Evolutionary conservation across 2,329 filamentous ascomycete species (phyloP).

Genomic region (Verticillium longisporum): DNA sequence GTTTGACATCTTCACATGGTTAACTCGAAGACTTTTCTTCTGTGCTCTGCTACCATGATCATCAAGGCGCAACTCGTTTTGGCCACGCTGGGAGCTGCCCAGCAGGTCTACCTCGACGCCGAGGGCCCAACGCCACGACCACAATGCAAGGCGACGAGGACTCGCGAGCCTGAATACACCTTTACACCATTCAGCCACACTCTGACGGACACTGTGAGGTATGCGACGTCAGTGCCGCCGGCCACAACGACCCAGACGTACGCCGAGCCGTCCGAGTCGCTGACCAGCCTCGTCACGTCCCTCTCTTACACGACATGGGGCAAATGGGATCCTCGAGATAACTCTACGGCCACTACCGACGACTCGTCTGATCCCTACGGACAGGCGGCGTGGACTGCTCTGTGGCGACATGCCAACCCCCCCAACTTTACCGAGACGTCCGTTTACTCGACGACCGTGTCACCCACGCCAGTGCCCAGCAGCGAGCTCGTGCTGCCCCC

Average conservation of each 20-base stretch:
- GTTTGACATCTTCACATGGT: background rate
- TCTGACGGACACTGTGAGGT: slow-evolving; percentile 23
- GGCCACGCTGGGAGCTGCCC: slow-evolving; percentile 10
- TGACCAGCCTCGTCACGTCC: slow-evolving; percentile 16
- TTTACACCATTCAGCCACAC: slow-evolving; percentile 22
- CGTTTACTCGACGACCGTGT: slow-evolving; percentile 37
- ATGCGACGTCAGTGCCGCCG: slow-evolving; percentile 21
- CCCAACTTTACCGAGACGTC: slow-evolving; percentile 7
- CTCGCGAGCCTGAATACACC: slow-evolving; percentile 17
- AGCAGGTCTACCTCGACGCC: slow-evolving; percentile 18
- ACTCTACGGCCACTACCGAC: slow-evolving; percentile 12
- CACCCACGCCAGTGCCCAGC: slow-evolving; percentile 45
- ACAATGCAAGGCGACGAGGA: slow-evolving; percentile 15
- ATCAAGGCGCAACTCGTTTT: background rate
- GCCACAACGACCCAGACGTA: slow-evolving; percentile 23
- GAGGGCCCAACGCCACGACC: slow-evolving; percentile 19
- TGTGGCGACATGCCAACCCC: slow-evolving; percentile 17
- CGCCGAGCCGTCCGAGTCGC: slow-evolving; percentile 18
- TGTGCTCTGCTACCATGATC: background rate
- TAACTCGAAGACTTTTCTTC: background rate
- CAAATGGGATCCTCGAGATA: slow-evolving; percentile 24
- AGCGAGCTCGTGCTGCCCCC: slow-evolving; percentile 32
- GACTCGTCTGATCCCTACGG: slow-evolving; percentile 26
- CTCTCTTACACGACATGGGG: slow-evolving; percentile 25
- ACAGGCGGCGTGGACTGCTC: background rate